Conservation (phyloP, 192 early-diverging fungal genomes). For the Umbelopsis isabellina region DNA sequence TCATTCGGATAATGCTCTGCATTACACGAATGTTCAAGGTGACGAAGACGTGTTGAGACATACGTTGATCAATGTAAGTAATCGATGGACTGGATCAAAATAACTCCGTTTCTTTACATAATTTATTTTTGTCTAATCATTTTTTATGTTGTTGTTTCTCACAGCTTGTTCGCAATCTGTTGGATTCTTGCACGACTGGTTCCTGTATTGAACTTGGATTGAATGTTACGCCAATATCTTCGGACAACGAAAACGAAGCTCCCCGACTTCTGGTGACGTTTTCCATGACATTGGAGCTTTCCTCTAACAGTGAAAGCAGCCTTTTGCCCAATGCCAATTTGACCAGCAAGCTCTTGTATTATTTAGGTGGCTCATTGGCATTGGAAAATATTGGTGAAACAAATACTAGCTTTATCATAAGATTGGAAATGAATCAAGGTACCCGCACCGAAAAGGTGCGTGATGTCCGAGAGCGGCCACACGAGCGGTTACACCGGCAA, state of each 20-base stretch:
- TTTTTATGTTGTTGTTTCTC: slow-evolving; percentile 10
- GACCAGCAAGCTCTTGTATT: slow-evolving; percentile 30
- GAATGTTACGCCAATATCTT: slow-evolving; percentile 23
- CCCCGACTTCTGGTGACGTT: slow-evolving; percentile 22
- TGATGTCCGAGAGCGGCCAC: not conserved
- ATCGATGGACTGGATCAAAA: not conserved
- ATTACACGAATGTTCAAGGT: slow-evolving; percentile 55
- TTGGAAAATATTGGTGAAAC: slow-evolving; percentile 11
- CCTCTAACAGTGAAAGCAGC: slow-evolving; percentile 8
- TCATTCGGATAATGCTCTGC: slow-evolving; percentile 54
- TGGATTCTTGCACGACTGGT: slow-evolving; percentile 50
- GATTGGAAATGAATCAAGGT: slow-evolving; percentile 31
- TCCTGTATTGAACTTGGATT: slow-evolving; percentile 59
- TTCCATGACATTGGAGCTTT: slow-evolving; percentile 24
- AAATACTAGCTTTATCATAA: slow-evolving; percentile 25
- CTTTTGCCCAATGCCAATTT: slow-evolving; percentile 35
- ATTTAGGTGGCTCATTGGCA: slow-evolving; percentile 26
- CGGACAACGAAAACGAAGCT: not conserved
- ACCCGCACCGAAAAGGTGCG: not conserved
- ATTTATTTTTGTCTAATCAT: slow-evolving; percentile 4
- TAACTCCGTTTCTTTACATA: not conserved
- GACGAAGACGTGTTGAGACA: slow-evolving; percentile 58
- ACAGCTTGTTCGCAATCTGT: slow-evolving; percentile 54
- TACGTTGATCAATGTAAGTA: slow-evolving; percentile 54
- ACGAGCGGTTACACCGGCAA: slow-evolving; percentile 26